phyloP scores from a whole-genome alignment of 2,329 filamentous ascomycete species.

The Bipolaris bicolor region DNA sequence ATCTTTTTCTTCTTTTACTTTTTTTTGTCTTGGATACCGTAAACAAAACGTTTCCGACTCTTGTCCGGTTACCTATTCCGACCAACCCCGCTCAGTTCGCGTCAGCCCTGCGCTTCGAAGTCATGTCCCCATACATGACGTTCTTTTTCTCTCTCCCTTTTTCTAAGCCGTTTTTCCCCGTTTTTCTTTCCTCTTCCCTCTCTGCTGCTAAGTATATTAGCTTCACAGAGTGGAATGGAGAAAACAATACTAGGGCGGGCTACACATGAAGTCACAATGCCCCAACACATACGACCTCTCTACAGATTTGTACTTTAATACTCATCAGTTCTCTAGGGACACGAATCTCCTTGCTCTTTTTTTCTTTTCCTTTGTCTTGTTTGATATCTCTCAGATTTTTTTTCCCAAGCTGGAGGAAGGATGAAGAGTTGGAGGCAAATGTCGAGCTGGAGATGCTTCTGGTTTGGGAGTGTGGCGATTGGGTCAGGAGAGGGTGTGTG shows the following conservation, averaged over 20 bases:
- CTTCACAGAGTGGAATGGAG: background rate
- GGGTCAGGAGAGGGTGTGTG: background rate
- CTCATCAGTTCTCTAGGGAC: background rate
- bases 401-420: background rate
- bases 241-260: background rate
- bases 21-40: background rate
- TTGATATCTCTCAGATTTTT: background rate
- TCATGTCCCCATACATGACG: background rate
- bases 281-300: background rate
- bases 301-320: constrained; percentile 10
- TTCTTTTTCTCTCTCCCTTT: background rate
- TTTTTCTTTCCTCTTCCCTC: background rate
- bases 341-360: constrained; percentile 1
- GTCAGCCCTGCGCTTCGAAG: background rate
- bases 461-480: too few species aligned
- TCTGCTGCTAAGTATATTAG: background rate
- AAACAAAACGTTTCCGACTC: background rate
- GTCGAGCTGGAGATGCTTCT: background rate
- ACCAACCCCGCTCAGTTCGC: background rate
- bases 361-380: background rate
- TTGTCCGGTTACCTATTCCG: background rate
- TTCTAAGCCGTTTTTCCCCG: background rate
- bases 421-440: background rate
- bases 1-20: background rate
- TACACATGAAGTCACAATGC: background rate